These are phyloP conservation scores for Cladosporium phlei DNA, from an alignment of 2,329 filamentous ascomycete species.

Conservation along the genomic window DNA sequence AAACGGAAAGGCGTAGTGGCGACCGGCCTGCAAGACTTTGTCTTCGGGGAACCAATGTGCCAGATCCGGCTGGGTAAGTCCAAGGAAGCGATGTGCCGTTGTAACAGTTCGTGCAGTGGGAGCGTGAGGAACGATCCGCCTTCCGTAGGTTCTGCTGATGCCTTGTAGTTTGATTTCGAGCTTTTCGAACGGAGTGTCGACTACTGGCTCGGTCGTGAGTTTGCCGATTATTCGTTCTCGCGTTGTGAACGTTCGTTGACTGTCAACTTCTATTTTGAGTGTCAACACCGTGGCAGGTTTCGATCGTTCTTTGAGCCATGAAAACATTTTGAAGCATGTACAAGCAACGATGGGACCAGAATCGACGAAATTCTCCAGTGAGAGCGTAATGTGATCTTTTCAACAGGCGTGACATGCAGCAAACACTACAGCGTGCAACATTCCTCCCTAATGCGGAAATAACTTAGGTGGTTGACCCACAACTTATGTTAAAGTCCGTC, in stretches of 20 bases:
- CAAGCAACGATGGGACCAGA: background rate
- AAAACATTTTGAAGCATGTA: background rate
- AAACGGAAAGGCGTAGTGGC: background rate
- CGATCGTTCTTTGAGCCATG: background rate
- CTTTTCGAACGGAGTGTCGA: background rate
- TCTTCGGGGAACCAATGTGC: background rate
- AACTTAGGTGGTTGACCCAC: background rate
- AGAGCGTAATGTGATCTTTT: background rate
- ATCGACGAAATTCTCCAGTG: background rate
- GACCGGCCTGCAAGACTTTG: background rate
- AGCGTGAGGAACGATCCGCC: background rate
- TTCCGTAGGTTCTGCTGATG: background rate
- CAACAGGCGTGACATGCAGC: background rate
- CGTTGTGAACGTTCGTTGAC: background rate
- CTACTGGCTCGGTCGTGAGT: background rate
- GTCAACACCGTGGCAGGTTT: background rate
- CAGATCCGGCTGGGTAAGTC: background rate
- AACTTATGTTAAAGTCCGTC: no score
- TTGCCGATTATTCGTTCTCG: background rate
- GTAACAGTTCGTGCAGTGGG: background rate
- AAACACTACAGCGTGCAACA: constrained; percentile 2
- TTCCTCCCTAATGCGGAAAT: constrained; percentile 10
- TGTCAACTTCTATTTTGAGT: background rate
- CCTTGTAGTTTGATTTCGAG: background rate
- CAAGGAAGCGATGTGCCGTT: constrained; percentile 3